These are phyloP conservation scores for Nakazawaea ambrosiae DNA, from an alignment of 805 yeast species.

Conservation along the genomic window DNA sequence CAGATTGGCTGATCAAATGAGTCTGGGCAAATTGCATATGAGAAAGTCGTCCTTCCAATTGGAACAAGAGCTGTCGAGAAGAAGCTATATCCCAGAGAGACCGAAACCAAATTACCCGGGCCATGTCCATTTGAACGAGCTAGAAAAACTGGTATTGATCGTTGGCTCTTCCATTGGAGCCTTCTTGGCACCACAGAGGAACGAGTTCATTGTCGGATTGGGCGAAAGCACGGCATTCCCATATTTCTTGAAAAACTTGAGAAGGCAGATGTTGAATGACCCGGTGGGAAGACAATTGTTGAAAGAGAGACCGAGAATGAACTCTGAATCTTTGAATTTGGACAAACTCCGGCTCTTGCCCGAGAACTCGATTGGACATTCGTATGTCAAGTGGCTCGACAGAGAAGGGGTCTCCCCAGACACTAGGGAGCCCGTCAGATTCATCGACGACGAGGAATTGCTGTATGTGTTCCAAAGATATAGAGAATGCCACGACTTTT, in stretches of 20 bases:
- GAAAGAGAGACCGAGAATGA: conserved; percentile 76
- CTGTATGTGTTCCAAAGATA: conserved; percentile 93
- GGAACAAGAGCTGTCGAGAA: conserved; percentile 20
- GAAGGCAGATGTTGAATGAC: conserved; percentile 69
- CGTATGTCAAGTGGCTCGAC: conserved; percentile 77
- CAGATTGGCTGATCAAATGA: conserved; percentile 55
- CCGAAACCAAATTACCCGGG: conserved; percentile 53
- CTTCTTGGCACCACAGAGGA: conserved; percentile 66
- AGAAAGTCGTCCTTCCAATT: conserved; percentile 25
- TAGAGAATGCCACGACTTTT: conserved; percentile 95
- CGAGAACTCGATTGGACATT: conserved; percentile 63
- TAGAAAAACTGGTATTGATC: conserved; percentile 61
- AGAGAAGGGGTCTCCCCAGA: conserved; percentile 91
- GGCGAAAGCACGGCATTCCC: conserved; percentile 89
- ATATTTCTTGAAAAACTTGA: conserved; percentile 52
- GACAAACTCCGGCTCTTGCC: conserved; percentile 55
- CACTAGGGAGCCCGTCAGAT: conserved; percentile 82
- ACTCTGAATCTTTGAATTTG: conserved; percentile 61
- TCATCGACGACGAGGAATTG: conserved; percentile 81
- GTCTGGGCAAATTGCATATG: conserved; percentile 37
- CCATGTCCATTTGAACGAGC: conserved; percentile 64
- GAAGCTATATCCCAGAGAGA: conserved; percentile 25
- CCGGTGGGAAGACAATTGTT: conserved; percentile 71
- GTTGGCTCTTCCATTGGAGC: conserved; percentile 65
- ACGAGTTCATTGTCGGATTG: conserved; percentile 68